These are phyloP conservation scores for Botryotinia calthae DNA, from an alignment of 2,329 filamentous ascomycete genomes.

Conservation along the genomic window DNA sequence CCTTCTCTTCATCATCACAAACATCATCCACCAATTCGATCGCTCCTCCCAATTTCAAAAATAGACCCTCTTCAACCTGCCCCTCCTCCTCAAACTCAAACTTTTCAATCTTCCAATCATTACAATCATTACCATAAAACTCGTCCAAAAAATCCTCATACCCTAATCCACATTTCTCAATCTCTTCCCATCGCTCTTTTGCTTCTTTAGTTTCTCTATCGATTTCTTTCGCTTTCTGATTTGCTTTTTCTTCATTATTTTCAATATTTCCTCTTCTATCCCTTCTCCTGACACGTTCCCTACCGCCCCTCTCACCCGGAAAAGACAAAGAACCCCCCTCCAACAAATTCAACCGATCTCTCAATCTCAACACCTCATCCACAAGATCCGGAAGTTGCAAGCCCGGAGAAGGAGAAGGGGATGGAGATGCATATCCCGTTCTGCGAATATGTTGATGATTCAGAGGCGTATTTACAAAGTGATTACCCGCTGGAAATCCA, in stretches of 20 bases:
- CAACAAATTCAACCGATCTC: conserved; percentile 3
- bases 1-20: not conserved
- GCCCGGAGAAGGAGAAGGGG: not conserved
- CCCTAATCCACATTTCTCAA: not conserved
- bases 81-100: not conserved
- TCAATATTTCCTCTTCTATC: not conserved
- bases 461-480: not conserved
- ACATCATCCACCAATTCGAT: not conserved
- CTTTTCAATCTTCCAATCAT: not conserved
- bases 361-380: not conserved
- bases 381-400: not conserved
- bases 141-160: conserved; percentile 1
- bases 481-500: not conserved
- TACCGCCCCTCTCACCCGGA: not conserved
- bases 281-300: too few relatives aligned
- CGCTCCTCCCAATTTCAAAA: not conserved
- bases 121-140: not conserved
- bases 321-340: not conserved
- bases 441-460: not conserved
- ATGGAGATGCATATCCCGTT: not conserved
- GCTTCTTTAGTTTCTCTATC: not conserved
- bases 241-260: not conserved
- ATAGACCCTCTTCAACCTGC: not conserved
- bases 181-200: not conserved
- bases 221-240: not conserved